These are phyloP conservation scores for Drosera spatulata DNA, from an alignment of 179 eudicot genomes.

Conservation along the genomic window DNA sequence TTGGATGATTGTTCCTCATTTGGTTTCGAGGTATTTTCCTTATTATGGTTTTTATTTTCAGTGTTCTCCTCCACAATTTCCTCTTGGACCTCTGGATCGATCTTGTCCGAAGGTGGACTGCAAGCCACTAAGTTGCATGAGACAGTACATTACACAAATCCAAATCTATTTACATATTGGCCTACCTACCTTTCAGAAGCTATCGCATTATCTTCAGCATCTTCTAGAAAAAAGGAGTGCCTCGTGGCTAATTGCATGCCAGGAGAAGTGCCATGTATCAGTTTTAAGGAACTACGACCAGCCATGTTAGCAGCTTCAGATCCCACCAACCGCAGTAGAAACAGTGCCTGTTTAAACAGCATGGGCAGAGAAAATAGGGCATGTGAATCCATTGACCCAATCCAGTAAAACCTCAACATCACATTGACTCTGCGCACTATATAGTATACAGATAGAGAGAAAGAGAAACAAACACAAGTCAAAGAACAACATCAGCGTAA, in stretches of 20 bases:
- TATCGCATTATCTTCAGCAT: constrained; percentile 53
- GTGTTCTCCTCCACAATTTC: constrained; percentile 20
- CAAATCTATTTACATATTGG: neutral
- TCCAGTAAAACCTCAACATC: no score
- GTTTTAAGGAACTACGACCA: constrained; percentile 43
- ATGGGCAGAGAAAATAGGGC: neutral
- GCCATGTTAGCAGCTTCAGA: constrained; percentile 56
- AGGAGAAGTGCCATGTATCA: constrained; percentile 33
- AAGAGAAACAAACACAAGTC: neutral
- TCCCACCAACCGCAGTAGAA: constrained; percentile 64
- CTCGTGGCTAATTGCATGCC: constrained; percentile 63
- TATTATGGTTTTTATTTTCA: constrained; percentile 14
- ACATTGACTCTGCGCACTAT: no score
- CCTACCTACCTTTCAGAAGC: constrained; percentile 42
- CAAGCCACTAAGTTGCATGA: constrained; percentile 17
- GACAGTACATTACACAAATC: neutral
- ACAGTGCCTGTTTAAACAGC: constrained; percentile 52
- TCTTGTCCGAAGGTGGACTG: constrained; percentile 36
- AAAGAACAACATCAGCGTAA: no score
- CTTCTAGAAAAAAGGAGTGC: constrained; percentile 81
- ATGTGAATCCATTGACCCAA: neutral
- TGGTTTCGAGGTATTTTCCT: constrained; percentile 8
- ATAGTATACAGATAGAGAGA: neutral
- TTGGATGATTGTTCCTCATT: constrained; percentile 13
- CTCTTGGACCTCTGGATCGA: constrained; percentile 29